These are phyloP conservation scores for Eucommia ulmoides DNA, from an alignment of 257 asterid genomes.

Conservation along the genomic window DNA sequence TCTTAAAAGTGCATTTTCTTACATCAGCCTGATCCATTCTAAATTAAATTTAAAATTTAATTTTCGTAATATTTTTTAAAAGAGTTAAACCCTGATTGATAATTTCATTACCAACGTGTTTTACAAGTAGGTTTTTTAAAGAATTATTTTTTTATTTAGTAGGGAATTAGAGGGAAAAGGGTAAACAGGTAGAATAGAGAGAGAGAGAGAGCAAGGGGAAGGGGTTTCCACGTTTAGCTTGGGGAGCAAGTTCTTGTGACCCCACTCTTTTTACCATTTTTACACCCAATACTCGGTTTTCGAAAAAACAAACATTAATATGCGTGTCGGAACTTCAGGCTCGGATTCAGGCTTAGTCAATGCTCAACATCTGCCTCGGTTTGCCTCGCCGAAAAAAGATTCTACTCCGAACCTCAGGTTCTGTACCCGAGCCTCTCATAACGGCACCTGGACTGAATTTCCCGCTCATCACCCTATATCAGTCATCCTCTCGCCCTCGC, in stretches of 20 bases:
- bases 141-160: no score
- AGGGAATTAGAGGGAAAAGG: no score
- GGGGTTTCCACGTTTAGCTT: slow-evolving; percentile 36
- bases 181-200: no score
- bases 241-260: slow-evolving; percentile 46
- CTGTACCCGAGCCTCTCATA: slow-evolving; percentile 18
- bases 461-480: slow-evolving; percentile 53
- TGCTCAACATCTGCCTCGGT: slow-evolving; percentile 14
- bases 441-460: slow-evolving; percentile 17
- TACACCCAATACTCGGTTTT: neutral
- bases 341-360: slow-evolving; percentile 51
- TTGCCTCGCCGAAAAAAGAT: slow-evolving; percentile 1
- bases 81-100: no score
- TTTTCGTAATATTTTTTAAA: no score
- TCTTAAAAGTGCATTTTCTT: no score
- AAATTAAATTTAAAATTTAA: no score
- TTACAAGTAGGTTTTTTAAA: no score
- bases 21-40: no score
- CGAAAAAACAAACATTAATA: slow-evolving; percentile 9
- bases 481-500: slow-evolving; percentile 15
- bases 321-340: slow-evolving; percentile 19
- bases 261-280: slow-evolving; percentile 24
- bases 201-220: no score
- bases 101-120: no score
- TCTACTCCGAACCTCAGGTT: slow-evolving; percentile 22